Evolutionary conservation across 2,329 filamentous ascomycete genomes (phyloP).

Genomic region (Aspergillus arachidicola): DNA sequence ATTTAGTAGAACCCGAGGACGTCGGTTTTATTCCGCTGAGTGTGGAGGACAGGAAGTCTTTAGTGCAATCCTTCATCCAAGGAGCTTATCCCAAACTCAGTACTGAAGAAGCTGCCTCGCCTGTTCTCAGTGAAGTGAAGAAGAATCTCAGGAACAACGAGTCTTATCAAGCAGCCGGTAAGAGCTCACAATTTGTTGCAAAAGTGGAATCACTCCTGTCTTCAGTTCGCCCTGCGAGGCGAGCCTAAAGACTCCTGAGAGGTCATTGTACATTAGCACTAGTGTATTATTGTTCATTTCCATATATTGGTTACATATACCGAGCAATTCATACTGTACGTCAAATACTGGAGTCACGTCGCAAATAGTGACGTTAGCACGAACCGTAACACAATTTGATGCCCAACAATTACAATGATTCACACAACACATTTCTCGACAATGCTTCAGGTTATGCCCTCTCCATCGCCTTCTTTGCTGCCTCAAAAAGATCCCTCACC

Average conservation of each 20-base stretch:
- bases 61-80: constrained; percentile 36
- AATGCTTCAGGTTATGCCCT: constrained; percentile 25
- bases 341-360: not conserved
- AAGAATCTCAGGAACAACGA: constrained; percentile 44
- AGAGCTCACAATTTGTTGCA: constrained; percentile 39
- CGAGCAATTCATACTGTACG: not conserved
- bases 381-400: not conserved
- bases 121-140: constrained; percentile 35
- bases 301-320: not conserved
- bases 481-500: constrained; percentile 49
- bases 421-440: not conserved
- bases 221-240: constrained; percentile 30
- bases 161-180: constrained; percentile 42
- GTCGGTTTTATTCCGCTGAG: constrained; percentile 31
- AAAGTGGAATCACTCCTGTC: constrained; percentile 42
- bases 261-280: constrained; percentile 17
- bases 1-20: constrained; percentile 38
- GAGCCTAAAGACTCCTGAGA: constrained; percentile 15
- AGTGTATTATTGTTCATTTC: not conserved
- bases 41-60: constrained; percentile 27
- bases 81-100: constrained; percentile 36
- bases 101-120: constrained; percentile 16
- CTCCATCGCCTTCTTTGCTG: constrained; percentile 42
- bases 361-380: no score
- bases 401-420: not conserved